Percentiles rank a stretch among this genome's conserved stretches.
phyloP scores from a whole-genome alignment of 1,139 yeast genomes.

The Diutina pseudorugosa region DNA sequence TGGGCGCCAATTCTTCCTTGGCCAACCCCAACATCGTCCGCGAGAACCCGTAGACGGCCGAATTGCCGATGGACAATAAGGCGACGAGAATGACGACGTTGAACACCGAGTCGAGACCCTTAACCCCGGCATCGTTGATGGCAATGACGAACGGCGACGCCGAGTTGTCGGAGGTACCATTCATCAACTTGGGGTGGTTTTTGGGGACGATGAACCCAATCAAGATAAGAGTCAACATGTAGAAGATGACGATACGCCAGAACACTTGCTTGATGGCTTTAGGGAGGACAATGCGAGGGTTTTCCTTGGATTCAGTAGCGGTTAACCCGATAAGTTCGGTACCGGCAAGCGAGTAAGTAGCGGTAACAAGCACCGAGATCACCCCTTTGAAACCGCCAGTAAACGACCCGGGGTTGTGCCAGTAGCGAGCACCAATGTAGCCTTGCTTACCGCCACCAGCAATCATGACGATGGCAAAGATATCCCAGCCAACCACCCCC shows the following conservation, averaged over 20 bases:
- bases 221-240: conserved; percentile 28
- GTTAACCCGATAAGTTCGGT: conserved; percentile 75
- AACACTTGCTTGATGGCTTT: conserved; percentile 32
- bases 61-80: conserved; percentile 32
- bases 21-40: conserved; percentile 30
- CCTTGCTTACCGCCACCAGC: conserved; percentile 48
- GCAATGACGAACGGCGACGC: conserved; percentile 51
- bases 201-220: conserved; percentile 30
- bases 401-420: conserved; percentile 56
- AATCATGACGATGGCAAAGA: conserved; percentile 54
- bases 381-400: conserved; percentile 50
- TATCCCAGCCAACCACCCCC: conserved; percentile 55
- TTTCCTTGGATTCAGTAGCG: conserved; percentile 51
- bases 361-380: conserved; percentile 27
- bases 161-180: not conserved
- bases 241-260: conserved; percentile 29
- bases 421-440: conserved; percentile 42
- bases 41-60: conserved; percentile 33
- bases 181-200: conserved; percentile 1
- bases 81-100: conserved; percentile 30
- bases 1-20: conserved; percentile 30
- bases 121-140: conserved; percentile 39
- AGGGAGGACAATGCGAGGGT: conserved; percentile 28
- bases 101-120: conserved; percentile 30
- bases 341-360: conserved; percentile 37